Base-by-base conservation (phyloP, 192 early-diverging fungal genomes). In the Linnemannia schmuckeri region DNA sequence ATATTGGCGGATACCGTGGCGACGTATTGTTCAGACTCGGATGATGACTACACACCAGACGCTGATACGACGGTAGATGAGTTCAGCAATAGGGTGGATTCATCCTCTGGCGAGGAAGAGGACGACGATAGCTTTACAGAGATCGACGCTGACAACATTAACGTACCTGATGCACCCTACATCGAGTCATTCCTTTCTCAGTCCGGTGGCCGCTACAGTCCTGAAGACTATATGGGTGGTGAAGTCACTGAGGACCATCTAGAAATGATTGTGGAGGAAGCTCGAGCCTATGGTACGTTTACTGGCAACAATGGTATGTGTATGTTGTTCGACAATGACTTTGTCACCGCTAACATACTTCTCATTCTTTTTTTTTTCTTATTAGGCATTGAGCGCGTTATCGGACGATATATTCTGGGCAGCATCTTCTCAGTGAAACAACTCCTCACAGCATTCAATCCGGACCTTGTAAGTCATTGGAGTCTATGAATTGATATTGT, bases 131-230 rank as follows among this genome's bases (percentile, higher is more conserved):
- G 68, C 63, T 79, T 80, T 30, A 78, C 55, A 27, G 76, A 84
- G 40, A 87, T 90, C n/a, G 83, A 90, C 40, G 63, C 81, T 7
- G 74, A 83, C 41, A 85, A 90, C 69, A 83, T 90, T 3, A 83
- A 44, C 24, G 61, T 66, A 17, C 61, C 27, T 0, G 61, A 66
- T 33, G 61, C 61, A 33, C 61, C 61, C 30, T 33, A 33, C 61
- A 66, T 66, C 27, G 27, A 66, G 30, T 12, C 61, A 15, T 35
- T 33, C n/a, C 33, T 33, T 66, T 22, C 77, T n/a, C 17, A 30
- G 54, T 76, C 47, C 10, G 82, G 33, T 8, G 82, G 37, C 35
- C 27, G 37, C 15, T 75, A 27, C 13, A 35, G 44, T 37, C 30
- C 44, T 35, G 42, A 80, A 7, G 79, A 33, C 40, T n/a, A 72